Evolutionary conservation across 306 rosid genomes (phyloP).

Genomic region (Gynostemma pentaphyllum): DNA sequence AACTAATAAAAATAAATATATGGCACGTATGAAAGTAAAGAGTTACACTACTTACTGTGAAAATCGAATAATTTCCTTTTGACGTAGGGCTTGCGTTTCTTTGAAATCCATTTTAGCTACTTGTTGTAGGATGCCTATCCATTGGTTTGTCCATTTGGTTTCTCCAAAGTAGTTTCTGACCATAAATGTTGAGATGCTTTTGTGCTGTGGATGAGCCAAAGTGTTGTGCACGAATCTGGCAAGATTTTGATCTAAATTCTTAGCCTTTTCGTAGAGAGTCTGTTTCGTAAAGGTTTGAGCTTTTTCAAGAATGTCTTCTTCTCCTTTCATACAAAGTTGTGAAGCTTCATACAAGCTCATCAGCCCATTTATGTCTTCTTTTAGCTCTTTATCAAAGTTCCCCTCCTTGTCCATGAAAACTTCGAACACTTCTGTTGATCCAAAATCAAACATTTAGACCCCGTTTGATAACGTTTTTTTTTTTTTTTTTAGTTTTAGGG

Average conservation of each 20-base stretch:
- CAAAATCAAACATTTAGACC: background rate
- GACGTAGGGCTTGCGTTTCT: slow-evolving; percentile 19
- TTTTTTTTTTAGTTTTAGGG: no score
- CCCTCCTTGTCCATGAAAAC: slow-evolving; percentile 21
- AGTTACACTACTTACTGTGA: no score
- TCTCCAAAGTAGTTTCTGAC: slow-evolving; percentile 18
- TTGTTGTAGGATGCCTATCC: slow-evolving; percentile 27
- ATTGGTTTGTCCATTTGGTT: slow-evolving; percentile 14
- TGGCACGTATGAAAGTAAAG: no score
- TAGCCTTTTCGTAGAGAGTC: background rate
- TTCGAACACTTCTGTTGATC: slow-evolving; percentile 14
- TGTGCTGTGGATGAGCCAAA: slow-evolving; percentile 42
- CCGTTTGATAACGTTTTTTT: no score
- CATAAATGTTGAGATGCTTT: slow-evolving; percentile 31
- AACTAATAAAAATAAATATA: no score
- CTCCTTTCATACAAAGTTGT: slow-evolving; percentile 17
- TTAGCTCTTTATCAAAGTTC: background rate
- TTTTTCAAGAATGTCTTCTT: slow-evolving; percentile 15
- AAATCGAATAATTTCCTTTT: slow-evolving; percentile 28
- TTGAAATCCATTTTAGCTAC: slow-evolving; percentile 32
- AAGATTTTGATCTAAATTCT: background rate
- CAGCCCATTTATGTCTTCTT: slow-evolving; percentile 16
- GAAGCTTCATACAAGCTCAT: slow-evolving; percentile 31
- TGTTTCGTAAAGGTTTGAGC: slow-evolving; percentile 15
- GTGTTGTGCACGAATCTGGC: slow-evolving; percentile 17